phyloP scores from a whole-genome alignment of 2,329 filamentous ascomycete species.

The Colletotrichum falcatum region DNA sequence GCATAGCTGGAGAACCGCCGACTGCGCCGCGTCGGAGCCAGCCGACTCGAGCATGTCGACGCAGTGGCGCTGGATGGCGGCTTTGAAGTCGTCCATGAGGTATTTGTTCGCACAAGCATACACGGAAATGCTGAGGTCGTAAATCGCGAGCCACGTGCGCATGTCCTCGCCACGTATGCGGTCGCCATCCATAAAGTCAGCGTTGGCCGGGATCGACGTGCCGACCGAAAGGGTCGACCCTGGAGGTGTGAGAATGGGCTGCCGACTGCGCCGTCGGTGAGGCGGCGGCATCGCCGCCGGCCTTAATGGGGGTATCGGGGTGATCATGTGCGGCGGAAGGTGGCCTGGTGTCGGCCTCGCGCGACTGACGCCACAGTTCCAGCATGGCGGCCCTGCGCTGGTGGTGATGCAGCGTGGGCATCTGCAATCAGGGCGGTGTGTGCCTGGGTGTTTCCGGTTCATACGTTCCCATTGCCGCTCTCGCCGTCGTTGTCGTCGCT shows the following conservation, averaged over 20 bases:
- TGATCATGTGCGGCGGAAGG: constrained; percentile 42
- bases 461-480: constrained; percentile 53
- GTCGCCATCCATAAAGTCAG: constrained; percentile 43
- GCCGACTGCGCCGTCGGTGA: constrained; percentile 37
- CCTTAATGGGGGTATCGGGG: constrained; percentile 30
- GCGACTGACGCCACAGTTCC: constrained; percentile 55
- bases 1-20: constrained; percentile 59
- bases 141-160: constrained; percentile 60
- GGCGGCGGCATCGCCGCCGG: constrained; percentile 30
- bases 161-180: constrained; percentile 59
- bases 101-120: constrained; percentile 63
- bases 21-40: constrained; percentile 55
- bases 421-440: constrained; percentile 58
- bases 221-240: constrained; percentile 32
- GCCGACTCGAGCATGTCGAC: constrained; percentile 61
- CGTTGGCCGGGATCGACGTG: constrained; percentile 33
- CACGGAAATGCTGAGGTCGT: constrained; percentile 60
- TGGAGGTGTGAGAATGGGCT: constrained; percentile 36
- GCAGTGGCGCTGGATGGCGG: constrained; percentile 54
- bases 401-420: constrained; percentile 55
- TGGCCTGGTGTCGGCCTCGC: constrained; percentile 45
- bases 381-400: constrained; percentile 53
- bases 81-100: constrained; percentile 60
- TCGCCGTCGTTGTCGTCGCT: constrained; percentile 50
- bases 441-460: constrained; percentile 58